A percentile compares a stretch with the other conserved stretches of the same genome.
Conservation (phyloP, 495 filamentous ascomycete genomes). For the Podospora anserina region DNA sequence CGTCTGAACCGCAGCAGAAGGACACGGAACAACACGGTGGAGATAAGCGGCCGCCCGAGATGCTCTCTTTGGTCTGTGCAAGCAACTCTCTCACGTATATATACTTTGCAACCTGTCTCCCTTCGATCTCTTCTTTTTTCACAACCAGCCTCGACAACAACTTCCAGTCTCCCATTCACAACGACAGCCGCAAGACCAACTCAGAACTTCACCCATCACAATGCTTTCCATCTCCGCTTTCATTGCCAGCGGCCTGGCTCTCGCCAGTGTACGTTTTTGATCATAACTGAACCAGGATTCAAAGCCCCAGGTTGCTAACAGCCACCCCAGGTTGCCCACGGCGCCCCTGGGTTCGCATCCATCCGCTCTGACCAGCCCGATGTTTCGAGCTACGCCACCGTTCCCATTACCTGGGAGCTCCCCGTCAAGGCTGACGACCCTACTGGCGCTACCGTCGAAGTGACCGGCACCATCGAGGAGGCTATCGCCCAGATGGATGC, state of each 20-base stretch:
- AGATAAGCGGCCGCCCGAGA: too few relatives aligned
- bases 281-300: background rate
- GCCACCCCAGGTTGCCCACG: background rate
- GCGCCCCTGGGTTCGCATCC: too few relatives aligned
- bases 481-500: background rate
- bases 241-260: background rate
- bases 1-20: too few relatives aligned
- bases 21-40: too few relatives aligned
- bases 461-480: background rate
- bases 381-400: background rate
- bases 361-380: background rate
- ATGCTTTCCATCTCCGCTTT: background rate
- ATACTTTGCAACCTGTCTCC: too few relatives aligned
- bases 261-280: background rate
- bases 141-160: too few relatives aligned
- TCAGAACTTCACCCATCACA: background rate
- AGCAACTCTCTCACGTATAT: too few relatives aligned
- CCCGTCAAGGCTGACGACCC: background rate
- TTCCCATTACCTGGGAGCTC: background rate
- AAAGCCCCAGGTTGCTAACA: background rate
- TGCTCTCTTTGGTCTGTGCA: too few relatives aligned
- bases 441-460: background rate
- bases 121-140: too few relatives aligned
- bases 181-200: background rate
- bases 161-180: background rate